phyloP scores from a whole-genome alignment of 2,329 filamentous ascomycete genomes.

The Beauveria australis region DNA sequence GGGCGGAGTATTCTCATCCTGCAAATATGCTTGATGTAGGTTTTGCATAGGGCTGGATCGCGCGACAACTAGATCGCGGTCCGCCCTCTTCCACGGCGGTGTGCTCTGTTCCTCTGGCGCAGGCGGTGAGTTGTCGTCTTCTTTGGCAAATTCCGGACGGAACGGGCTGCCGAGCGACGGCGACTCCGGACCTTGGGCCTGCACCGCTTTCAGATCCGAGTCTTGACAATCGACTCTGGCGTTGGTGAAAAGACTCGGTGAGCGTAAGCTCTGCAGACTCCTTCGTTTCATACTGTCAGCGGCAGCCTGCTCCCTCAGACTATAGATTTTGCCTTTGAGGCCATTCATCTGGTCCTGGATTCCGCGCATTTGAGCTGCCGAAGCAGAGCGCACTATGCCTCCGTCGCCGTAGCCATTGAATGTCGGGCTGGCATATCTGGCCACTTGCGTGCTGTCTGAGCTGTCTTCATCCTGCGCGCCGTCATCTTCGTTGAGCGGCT shows the following conservation, averaged over 20 bases:
- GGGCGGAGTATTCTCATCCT: slow-evolving; percentile 9
- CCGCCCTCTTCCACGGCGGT: background rate
- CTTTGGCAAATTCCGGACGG: slow-evolving; percentile 5
- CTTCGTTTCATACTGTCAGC: slow-evolving; percentile 71
- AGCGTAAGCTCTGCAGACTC: slow-evolving; percentile 67
- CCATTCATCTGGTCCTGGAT: slow-evolving; percentile 80
- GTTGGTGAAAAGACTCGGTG: slow-evolving; percentile 71
- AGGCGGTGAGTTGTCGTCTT: slow-evolving; percentile 5
- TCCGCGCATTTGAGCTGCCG: slow-evolving; percentile 62
- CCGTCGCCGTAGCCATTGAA: slow-evolving; percentile 34
- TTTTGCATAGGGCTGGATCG: slow-evolving; percentile 11
- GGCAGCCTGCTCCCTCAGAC: slow-evolving; percentile 66
- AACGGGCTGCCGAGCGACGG: slow-evolving; percentile 11
- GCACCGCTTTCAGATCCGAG: slow-evolving; percentile 14
- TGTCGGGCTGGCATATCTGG: slow-evolving; percentile 37
- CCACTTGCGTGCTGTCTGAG: slow-evolving; percentile 25
- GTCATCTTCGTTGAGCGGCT: slow-evolving; percentile 48
- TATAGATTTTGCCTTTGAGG: slow-evolving; percentile 77
- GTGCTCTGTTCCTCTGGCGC: background rate
- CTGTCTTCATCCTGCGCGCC: slow-evolving; percentile 23
- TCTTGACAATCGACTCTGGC: slow-evolving; percentile 34
- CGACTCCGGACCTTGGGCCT: slow-evolving; percentile 12
- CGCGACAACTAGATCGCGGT: background rate
- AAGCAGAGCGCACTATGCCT: slow-evolving; percentile 56
- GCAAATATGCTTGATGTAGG: slow-evolving; percentile 11